These are phyloP conservation scores for Grigorovia yakushimaensis DNA, from an alignment of 805 yeast species.

Conservation along the genomic window DNA sequence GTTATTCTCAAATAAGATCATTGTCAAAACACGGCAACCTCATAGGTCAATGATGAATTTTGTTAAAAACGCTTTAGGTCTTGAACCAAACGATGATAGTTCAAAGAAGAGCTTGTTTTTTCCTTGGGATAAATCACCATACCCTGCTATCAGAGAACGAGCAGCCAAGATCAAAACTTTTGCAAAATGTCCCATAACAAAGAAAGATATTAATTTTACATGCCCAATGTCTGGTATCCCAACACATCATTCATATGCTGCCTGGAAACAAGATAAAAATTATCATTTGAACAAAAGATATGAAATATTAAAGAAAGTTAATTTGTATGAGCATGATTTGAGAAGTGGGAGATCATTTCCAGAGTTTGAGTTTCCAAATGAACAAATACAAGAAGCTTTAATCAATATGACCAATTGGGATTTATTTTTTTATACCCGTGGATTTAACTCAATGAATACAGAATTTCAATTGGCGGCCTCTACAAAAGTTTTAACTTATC, in stretches of 20 bases:
- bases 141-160: slow-evolving; percentile 75
- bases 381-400: slow-evolving; percentile 62
- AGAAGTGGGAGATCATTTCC: slow-evolving; percentile 92
- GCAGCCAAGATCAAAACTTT: slow-evolving; percentile 84
- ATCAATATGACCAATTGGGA: slow-evolving; percentile 87
- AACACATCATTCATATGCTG: slow-evolving; percentile 82
- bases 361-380: slow-evolving; percentile 86
- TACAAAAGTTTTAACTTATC: slow-evolving; percentile 88
- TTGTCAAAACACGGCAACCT: not conserved
- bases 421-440: slow-evolving; percentile 82
- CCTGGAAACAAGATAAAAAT: slow-evolving; percentile 72
- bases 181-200: slow-evolving; percentile 87
- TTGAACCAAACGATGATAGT: slow-evolving; percentile 62
- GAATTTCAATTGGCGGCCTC: slow-evolving; percentile 93
- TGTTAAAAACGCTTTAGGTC: slow-evolving; percentile 39
- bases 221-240: slow-evolving; percentile 96
- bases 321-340: slow-evolving; percentile 88
- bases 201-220: slow-evolving; percentile 66
- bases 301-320: slow-evolving; percentile 73
- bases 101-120: slow-evolving; percentile 52
- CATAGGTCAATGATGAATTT: slow-evolving; percentile 29
- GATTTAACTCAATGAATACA: slow-evolving; percentile 91
- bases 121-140: slow-evolving; percentile 89
- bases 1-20: not conserved
- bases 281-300: slow-evolving; percentile 62